These are phyloP conservation scores for Raffaelea albimanens DNA, from an alignment of 2,329 filamentous ascomycete species.

Conservation along the genomic window DNA sequence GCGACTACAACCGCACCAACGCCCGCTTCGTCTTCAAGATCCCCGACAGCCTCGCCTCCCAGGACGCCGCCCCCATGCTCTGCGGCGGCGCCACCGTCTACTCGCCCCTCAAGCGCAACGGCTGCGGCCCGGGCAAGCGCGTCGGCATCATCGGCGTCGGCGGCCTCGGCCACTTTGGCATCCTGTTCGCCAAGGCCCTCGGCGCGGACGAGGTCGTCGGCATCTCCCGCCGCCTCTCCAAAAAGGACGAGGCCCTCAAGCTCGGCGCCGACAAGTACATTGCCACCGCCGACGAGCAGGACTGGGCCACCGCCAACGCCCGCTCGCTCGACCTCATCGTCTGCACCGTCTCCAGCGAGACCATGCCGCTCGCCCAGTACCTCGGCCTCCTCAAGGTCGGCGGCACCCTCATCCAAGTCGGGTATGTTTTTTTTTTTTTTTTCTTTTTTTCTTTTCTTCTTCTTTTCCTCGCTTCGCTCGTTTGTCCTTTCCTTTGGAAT, in stretches of 20 bases:
- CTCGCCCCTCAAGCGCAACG: constrained; percentile 10
- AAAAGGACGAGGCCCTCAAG: constrained; percentile 8
- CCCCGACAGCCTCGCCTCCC: constrained; percentile 14
- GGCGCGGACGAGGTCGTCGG: constrained; percentile 13
- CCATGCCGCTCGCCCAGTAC: constrained; percentile 56
- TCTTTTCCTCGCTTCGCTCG: neutral
- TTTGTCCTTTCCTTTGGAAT: too few species aligned
- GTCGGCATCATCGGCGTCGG: constrained; percentile 15
- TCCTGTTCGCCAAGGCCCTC: constrained; percentile 13
- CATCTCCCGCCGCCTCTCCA: constrained; percentile 10
- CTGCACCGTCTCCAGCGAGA: constrained; percentile 37
- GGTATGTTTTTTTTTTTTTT: constrained; percentile 17
- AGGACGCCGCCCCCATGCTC: constrained; percentile 16
- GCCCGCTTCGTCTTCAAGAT: constrained; percentile 28
- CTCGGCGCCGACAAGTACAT: constrained; percentile 14
- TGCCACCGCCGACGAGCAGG: constrained; percentile 28
- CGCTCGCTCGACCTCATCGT: constrained; percentile 47
- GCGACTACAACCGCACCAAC: constrained; percentile 20
- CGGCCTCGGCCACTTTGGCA: constrained; percentile 14
- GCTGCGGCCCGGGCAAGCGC: constrained; percentile 12
- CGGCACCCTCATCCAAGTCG: constrained; percentile 57
- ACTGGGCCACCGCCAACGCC: too few species aligned
- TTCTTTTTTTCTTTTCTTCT: neutral
- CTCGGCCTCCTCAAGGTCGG: constrained; percentile 56
- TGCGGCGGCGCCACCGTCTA: constrained; percentile 13